Evolutionary conservation across 2,329 filamentous ascomycete genomes (phyloP), one percentile per base, ranked within the genome.

Genomic region (Xylaria hypoxylon): DNA sequence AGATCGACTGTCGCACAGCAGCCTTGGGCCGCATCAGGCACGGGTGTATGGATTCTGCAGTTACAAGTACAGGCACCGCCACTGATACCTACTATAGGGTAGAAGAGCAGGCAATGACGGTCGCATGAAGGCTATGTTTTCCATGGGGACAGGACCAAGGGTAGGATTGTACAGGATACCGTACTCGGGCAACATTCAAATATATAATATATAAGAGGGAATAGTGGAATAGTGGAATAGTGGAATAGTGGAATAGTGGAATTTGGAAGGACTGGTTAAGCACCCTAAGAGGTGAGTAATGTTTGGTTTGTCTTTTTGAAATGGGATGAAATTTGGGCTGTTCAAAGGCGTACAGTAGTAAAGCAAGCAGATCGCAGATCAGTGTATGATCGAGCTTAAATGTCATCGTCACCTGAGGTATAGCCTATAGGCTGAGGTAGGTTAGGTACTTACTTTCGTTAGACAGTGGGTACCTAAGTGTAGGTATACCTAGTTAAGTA

Each of bases 1-100:
- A n/a, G 28, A 24, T 42, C 8, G 45, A 26, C 5, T 17, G 64
- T 68, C 35, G 59, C 57, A 67, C 67, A 61, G 45, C 70, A 65
- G 61, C 26, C 42, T 26, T 57, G 51, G 40, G 33, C 58, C 19
- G 47, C 50, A 57, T 45, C 38, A 7, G 26, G 57, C 15, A 42
- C 22, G 22, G 5, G 47, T 38, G 26, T 50, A 50, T 50, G 5
- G 40, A 10, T 19, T 44, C 6, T 45, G 15, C n/a, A 31, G 26
- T 35, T 17, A 35, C 11, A 45, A 19, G 17, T 35, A 22, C 24
- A 22, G 33, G 55, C 22, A 48, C 58, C 8, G 38, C n/a, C 22
- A 47, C 55, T 38, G 13, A 44, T 57, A n/a, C 42, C 45, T 6
- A 24, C 55, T 45, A 45, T 19, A 52, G 38, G 55, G 50, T 17